Base-by-base conservation (phyloP, 345 rosid genomes). In the Xanthoceras sorbifolium region DNA sequence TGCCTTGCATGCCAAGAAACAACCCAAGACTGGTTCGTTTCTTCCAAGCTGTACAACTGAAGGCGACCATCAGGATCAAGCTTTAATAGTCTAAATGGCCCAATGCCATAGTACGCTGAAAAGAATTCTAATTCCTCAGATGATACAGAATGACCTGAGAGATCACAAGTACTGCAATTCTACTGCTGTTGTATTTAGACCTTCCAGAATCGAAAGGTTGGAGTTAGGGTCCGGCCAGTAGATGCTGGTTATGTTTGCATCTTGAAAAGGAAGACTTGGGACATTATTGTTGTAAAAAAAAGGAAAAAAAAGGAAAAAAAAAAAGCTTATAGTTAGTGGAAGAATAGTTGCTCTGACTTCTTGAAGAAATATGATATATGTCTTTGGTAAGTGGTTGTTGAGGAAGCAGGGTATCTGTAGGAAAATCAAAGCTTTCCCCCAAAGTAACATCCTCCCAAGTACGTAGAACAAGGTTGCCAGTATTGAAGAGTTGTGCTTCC, bases 401-500 rank as follows among this genome's bases (percentile, higher is more conserved):
- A 2, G 90, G 87, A 64, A 87, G 87, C 44, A 85, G 77, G 6
- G 86, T 87, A 64, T 87, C 87, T 1, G 87, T 87, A 3, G 81
- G 75, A 17, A 69, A 67, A 64, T 48, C 29, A 48, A 74, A 74
- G 77, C 77, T 64, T 64, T 74, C 29, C 77, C 77, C 46, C 11
- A 64, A 10, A 25, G 1, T 15, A 31, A 10, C 22, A 6, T 26
- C 42, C 11, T 48, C 22, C 31, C 4, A 18, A 63, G 32, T 34
- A 14, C 18, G 70, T 3, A 74, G 48, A 23, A 83, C 38, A 14
- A 83, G 83, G 63, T 73, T 70, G 1, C 85, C 85, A 9, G 29
- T 44, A 40, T 74, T 17, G 7, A 2, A 11, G 31, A 64, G 70
- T n/a, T 31, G 5, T 18, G 64, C 11, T 23, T 71, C 32, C 2